Evolutionary conservation across 1,284 basidiomycete genomes (phyloP).

Genomic region (Coniophora puteana): DNA sequence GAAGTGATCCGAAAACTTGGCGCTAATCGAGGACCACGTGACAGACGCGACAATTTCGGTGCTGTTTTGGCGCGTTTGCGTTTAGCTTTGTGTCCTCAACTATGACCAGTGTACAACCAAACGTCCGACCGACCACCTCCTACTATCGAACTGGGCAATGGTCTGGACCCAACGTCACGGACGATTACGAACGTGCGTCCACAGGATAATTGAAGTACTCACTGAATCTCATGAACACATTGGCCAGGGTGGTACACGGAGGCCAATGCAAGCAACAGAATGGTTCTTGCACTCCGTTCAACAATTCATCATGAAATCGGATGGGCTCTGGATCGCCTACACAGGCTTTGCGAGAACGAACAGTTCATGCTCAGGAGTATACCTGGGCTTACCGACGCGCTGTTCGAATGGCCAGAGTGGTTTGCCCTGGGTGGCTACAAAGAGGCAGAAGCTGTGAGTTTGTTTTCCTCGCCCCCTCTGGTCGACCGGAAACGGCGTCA

Average conservation of each 20-base stretch:
- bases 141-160: conserved; percentile 17
- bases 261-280: conserved; percentile 66
- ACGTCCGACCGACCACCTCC: too few relatives aligned
- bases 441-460: conserved; percentile 32
- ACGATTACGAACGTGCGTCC: conserved; percentile 71
- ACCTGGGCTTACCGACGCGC: conserved; percentile 72
- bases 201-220: conserved; percentile 3
- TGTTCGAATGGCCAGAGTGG: conserved; percentile 83
- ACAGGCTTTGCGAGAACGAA: conserved; percentile 72
- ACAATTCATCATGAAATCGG: conserved; percentile 71
- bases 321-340: conserved; percentile 79
- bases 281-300: conserved; percentile 76
- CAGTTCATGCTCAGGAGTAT: conserved; percentile 64
- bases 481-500: conserved; percentile 54
- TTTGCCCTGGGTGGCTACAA: conserved; percentile 54
- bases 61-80: too few relatives aligned
- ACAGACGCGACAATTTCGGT: too few relatives aligned
- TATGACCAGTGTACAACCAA: too few relatives aligned
- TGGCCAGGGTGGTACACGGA: conserved; percentile 77
- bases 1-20: too few relatives aligned
- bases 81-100: too few relatives aligned
- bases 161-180: conserved; percentile 47
- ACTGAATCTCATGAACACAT: conserved; percentile 7
- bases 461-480: conserved; percentile 56
- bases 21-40: too few relatives aligned